Percentiles rank a stretch among this genome's conserved stretches.
These are phyloP conservation scores for Penicillium cataractarum DNA, from an alignment of 495 filamentous ascomycete genomes.

Conservation along the genomic window DNA sequence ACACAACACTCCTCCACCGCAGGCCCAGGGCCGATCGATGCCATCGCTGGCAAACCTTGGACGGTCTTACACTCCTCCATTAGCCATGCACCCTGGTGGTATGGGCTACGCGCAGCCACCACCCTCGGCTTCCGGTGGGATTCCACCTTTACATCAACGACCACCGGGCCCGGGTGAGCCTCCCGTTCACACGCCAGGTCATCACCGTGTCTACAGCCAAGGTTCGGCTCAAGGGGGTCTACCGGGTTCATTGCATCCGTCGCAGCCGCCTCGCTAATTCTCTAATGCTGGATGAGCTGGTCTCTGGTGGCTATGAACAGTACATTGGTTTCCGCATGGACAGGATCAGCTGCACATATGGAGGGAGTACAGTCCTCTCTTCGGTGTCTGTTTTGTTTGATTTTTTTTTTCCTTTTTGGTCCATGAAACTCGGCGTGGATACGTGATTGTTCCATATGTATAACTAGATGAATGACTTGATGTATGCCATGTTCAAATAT, in stretches of 20 bases:
- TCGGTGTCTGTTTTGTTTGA: background rate
- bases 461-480: conserved; percentile 32
- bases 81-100: conserved; percentile 36
- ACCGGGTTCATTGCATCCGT: conserved; percentile 34
- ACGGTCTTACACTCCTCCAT: conserved; percentile 48
- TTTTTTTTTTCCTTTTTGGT: conserved; percentile 11
- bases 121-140: conserved; percentile 28
- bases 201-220: conserved; percentile 51
- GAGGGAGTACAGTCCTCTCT: background rate
- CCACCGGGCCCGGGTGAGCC: conserved; percentile 34
- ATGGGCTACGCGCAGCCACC: conserved; percentile 41
- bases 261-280: conserved; percentile 39
- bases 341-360: conserved; percentile 17
- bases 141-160: conserved; percentile 41
- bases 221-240: conserved; percentile 36
- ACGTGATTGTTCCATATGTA: conserved; percentile 25
- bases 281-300: background rate
- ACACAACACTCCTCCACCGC: conserved; percentile 44
- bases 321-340: background rate
- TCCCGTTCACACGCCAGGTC: conserved; percentile 31
- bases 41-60: conserved; percentile 37
- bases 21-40: conserved; percentile 37
- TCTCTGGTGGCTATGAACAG: conserved; percentile 4
- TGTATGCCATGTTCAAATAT: conserved; percentile 16
- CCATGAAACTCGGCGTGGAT: conserved; percentile 8